These are phyloP conservation scores for Mycena haematopus DNA, from an alignment of 768 basidiomycete species.

Conservation along the genomic window DNA sequence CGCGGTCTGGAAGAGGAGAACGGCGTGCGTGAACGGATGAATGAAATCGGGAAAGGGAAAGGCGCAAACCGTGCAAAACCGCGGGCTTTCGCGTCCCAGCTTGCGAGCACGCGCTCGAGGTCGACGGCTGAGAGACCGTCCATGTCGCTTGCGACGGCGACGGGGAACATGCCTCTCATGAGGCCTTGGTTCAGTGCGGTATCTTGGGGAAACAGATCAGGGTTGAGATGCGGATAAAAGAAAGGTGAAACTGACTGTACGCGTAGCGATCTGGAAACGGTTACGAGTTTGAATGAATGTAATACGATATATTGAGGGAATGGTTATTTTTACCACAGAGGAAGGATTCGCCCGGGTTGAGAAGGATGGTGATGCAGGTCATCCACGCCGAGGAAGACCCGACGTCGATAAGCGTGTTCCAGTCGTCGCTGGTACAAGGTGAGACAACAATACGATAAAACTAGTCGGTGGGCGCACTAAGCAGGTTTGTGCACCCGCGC, in stretches of 20 bases:
- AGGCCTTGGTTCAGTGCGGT: conserved; percentile 27
- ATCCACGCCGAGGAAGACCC: conserved; percentile 59
- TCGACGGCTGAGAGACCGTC: conserved; percentile 60
- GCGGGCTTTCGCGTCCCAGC: conserved; percentile 58
- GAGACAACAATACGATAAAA: neutral
- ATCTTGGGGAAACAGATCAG: conserved; percentile 52
- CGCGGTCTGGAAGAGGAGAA: conserved; percentile 44
- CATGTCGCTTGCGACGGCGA: conserved; percentile 59
- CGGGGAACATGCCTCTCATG: conserved; percentile 38
- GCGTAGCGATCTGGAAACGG: conserved; percentile 42
- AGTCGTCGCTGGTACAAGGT: conserved; percentile 42
- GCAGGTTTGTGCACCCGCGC: conserved; percentile 48
- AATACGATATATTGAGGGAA: conserved; percentile 44
- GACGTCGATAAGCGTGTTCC: conserved; percentile 50
- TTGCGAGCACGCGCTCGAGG: conserved; percentile 54
- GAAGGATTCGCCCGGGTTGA: conserved; percentile 15
- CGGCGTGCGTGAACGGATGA: no score
- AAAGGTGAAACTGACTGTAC: conserved; percentile 43
- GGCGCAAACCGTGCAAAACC: conserved; percentile 48
- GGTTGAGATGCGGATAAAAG: conserved; percentile 35
- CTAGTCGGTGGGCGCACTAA: conserved; percentile 35
- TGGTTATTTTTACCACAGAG: conserved; percentile 18
- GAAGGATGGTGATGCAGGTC: conserved; percentile 15
- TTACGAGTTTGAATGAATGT: neutral
- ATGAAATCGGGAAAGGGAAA: neutral